Percentiles rank a stretch among this genome's conserved stretches.
Conservation (phyloP, 2,329 filamentous ascomycete species). For the Erysiphe pulchra region DNA sequence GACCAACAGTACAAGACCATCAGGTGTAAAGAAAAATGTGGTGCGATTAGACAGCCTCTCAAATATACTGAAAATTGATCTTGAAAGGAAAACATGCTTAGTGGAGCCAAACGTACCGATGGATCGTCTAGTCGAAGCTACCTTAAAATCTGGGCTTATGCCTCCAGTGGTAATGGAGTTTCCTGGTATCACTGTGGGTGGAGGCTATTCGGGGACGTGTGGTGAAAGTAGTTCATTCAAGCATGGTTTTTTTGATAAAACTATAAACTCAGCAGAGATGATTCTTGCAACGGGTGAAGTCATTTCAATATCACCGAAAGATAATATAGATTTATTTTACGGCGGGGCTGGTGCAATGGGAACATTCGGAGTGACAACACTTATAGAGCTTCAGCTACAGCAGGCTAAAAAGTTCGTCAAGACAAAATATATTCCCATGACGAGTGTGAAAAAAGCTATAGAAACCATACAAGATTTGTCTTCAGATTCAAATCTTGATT, state of each 20-base stretch:
- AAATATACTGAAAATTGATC: slow-evolving; percentile 20
- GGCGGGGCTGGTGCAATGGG: slow-evolving; percentile 33
- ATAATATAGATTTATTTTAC: slow-evolving; percentile 28
- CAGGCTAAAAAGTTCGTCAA: slow-evolving; percentile 28
- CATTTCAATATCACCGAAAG: slow-evolving; percentile 19
- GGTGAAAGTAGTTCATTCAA: slow-evolving; percentile 42
- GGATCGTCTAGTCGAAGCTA: slow-evolving; percentile 33
- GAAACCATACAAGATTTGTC: slow-evolving; percentile 16
- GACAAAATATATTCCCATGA: slow-evolving; percentile 24
- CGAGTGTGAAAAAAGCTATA: slow-evolving; percentile 19
- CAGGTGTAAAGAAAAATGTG: slow-evolving; percentile 16
- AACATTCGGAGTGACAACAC: slow-evolving; percentile 31
- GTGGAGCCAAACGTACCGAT: slow-evolving; percentile 48
- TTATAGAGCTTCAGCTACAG: slow-evolving; percentile 30
- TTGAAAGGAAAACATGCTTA: slow-evolving; percentile 17
- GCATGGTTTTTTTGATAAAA: slow-evolving; percentile 39
- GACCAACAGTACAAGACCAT: slow-evolving; percentile 25
- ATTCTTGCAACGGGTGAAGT: slow-evolving; percentile 31
- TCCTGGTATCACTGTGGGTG: slow-evolving; percentile 41
- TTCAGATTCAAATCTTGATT: slow-evolving; percentile 19
- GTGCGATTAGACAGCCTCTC: slow-evolving; percentile 24
- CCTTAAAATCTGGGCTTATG: slow-evolving; percentile 26
- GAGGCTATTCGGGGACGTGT: slow-evolving; percentile 38
- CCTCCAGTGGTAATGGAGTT: slow-evolving; percentile 47
- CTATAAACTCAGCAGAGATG: slow-evolving; percentile 34